phyloP scores from a whole-genome alignment of 805 yeast genomes.

The Yarrowia bubula region DNA sequence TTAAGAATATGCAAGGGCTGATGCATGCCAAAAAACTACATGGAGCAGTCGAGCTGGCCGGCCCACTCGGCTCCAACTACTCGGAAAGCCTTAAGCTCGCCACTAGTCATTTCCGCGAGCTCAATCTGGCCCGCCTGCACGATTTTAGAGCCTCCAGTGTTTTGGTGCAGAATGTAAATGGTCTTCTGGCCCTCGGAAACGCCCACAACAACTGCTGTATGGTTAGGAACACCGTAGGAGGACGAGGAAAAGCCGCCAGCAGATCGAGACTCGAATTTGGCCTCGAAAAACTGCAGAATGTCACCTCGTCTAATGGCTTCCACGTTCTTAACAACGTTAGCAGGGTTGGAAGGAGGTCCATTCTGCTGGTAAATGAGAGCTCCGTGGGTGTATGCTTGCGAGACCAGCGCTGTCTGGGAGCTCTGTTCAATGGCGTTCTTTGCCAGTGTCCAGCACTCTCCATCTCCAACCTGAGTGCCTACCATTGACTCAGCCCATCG shows the following conservation, averaged over 20 bases:
- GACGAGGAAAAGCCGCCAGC: constrained; percentile 31
- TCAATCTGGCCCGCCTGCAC: constrained; percentile 38
- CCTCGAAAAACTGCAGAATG: constrained; percentile 39
- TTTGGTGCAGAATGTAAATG: constrained; percentile 38
- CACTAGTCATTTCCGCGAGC: constrained; percentile 35
- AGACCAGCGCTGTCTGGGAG: constrained; percentile 34
- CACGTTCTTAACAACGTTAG: constrained; percentile 26
- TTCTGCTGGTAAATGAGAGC: constrained; percentile 34
- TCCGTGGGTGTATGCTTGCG: constrained; percentile 39
- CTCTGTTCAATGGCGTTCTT: constrained; percentile 38
- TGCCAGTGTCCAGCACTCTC: constrained; percentile 46
- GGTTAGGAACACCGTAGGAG: constrained; percentile 40
- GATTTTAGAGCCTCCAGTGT: constrained; percentile 36
- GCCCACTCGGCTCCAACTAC: constrained; percentile 40
- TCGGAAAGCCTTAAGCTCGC: constrained; percentile 38
- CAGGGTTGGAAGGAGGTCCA: constrained; percentile 26
- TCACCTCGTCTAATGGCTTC: constrained; percentile 41
- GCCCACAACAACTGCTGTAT: constrained; percentile 39
- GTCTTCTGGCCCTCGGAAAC: constrained; percentile 31
- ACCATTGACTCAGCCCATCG: constrained; percentile 39
- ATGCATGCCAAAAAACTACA: background rate
- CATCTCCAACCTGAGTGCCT: constrained; percentile 41
- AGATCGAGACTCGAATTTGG: constrained; percentile 32
- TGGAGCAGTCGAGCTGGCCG: constrained; percentile 29
- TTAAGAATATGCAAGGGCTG: background rate